Evolutionary conservation across 2,329 filamentous ascomycete species (phyloP).

Genomic region (Clonostachys solani): DNA sequence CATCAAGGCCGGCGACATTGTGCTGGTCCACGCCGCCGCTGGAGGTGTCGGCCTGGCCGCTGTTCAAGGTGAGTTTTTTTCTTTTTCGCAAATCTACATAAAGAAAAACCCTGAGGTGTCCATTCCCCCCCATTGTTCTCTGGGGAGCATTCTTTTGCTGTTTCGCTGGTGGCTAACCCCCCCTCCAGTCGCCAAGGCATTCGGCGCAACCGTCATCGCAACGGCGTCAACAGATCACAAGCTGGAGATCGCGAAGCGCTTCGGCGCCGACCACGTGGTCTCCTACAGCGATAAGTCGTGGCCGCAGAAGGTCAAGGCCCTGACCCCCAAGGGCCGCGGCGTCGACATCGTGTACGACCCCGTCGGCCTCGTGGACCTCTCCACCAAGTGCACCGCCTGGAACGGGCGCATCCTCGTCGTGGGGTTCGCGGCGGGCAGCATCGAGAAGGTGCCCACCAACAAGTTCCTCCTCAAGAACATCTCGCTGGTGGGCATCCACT

Average conservation of each 20-base stretch:
- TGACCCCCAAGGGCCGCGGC: conserved; percentile 68
- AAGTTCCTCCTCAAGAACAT: conserved; percentile 93
- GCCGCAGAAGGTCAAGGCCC: conserved; percentile 66
- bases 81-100: neutral
- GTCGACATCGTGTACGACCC: conserved; percentile 96
- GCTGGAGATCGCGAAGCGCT: conserved; percentile 70
- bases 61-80: conserved; percentile 58
- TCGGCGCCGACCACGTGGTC: conserved; percentile 80
- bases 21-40: conserved; percentile 87
- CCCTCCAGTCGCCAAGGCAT: conserved; percentile 71
- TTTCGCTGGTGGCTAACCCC: neutral
- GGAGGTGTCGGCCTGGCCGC: conserved; percentile 89
- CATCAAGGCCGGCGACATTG: conserved; percentile 76
- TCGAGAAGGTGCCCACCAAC: conserved; percentile 92
- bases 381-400: conserved; percentile 90
- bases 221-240: conserved; percentile 82
- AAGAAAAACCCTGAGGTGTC: no score
- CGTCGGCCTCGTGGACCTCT: conserved; percentile 82
- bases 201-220: conserved; percentile 87
- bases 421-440: conserved; percentile 71
- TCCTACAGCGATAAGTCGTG: conserved; percentile 67
- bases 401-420: conserved; percentile 85
- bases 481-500: conserved; percentile 82
- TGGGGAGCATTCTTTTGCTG: no score
- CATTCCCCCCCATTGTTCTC: no score